Evolutionary conservation across 495 filamentous ascomycete genomes (phyloP), one percentile per base, ranked within the genome.

Genomic region (Aspergillus ostianus): DNA sequence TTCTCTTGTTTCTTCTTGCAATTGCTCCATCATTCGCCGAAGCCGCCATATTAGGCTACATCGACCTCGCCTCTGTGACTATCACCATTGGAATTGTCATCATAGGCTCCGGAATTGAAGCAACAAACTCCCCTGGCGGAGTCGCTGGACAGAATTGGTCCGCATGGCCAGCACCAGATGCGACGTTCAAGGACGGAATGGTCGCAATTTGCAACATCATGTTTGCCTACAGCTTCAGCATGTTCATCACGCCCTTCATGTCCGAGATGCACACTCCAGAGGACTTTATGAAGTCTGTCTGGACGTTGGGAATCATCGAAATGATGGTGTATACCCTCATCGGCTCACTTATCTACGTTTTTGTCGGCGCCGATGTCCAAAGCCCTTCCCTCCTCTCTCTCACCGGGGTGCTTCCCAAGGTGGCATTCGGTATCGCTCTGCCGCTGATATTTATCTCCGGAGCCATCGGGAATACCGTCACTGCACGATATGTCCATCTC

Each of bases 401-500:
- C 9, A 78, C 82, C 10, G 66, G 67, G 7, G 23, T 80, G 0
- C 66, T 93, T 8, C 82, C 84, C 60, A 88, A 88, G 64, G 66
- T 91, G 36, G 85, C 88, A 2, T 93, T 86, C 64, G 89, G 88
- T 20, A 69, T 92, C 55, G 89, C 88, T 9, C 67, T 88, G 9
- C 90, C 90, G 29, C 86, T 90, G 60, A 86, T 90, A 67, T 86
- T 87, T 73, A 87, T 78, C 72, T 83, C 81, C 27, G 84, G 84
- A 15, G 82, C 79, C 56, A 87, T 87, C 74, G 85, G 85, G 72
- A 82, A 79, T 27, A 80, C 78, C 2, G 83, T 86, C 30, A 72
- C 82, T 7, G 79, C 59, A 29, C 85, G 84, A 59, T 84, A 87
- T 62, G 75, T 90, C 56, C 84, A 84, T 64, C 80, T 81, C n/a